Conservation (phyloP, 305 asterid species). For the Fraxinus dipetala region DNA sequence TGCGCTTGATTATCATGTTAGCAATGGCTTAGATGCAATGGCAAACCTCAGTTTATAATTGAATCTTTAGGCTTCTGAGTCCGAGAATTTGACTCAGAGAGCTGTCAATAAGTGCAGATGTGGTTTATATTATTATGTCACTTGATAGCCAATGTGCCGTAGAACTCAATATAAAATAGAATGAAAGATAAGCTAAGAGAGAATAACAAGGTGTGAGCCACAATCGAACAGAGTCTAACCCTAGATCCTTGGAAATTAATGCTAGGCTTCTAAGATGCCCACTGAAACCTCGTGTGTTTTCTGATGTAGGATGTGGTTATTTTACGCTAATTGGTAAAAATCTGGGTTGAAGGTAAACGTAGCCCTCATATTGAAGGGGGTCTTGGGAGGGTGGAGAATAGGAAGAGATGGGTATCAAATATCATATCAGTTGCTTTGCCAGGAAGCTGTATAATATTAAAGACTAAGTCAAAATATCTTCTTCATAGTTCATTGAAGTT, state of each 20-base stretch:
- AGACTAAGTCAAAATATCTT: background rate
- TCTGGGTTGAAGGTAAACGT: background rate
- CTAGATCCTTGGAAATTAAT: background rate
- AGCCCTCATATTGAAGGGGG: background rate
- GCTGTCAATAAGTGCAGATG: background rate
- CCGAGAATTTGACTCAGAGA: background rate
- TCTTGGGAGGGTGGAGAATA: no score
- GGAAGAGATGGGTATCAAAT: no score
- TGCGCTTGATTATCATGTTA: no score
- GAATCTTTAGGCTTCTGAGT: no score
- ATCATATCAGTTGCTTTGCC: no score
- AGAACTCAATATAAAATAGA: background rate
- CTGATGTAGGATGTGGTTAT: background rate
- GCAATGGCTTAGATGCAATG: no score
- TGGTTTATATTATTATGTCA: background rate
- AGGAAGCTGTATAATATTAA: background rate
- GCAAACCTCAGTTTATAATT: no score
- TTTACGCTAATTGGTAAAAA: background rate
- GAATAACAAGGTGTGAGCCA: background rate
- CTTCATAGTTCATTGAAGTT: background rate
- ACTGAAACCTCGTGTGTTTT: background rate
- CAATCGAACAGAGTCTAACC: background rate
- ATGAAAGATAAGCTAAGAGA: background rate
- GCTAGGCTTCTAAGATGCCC: background rate
- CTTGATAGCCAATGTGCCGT: background rate